Evolutionary conservation across 805 yeast species (phyloP), one percentile per base, ranked within the genome.

Genomic region (Pichia cephalocereana): DNA sequence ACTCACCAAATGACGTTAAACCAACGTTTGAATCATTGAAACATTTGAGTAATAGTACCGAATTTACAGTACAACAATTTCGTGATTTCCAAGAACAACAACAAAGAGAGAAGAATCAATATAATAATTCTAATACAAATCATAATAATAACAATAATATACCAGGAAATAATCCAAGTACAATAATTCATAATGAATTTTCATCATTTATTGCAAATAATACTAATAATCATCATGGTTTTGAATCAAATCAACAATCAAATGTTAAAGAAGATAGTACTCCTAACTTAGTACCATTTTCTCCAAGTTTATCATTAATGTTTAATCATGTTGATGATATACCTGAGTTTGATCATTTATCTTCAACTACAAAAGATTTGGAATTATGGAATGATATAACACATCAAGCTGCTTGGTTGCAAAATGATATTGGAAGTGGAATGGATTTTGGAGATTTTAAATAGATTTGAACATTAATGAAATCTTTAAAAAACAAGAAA

Each of bases 301-400:
- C 66, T 5, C 68, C 67, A 6, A 52, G 58, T 18, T 51, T 63
- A 14, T 46, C 56, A n/a, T 60, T 64, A n/a, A 52, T 62, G 30
- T 55, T 69, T 40, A 65, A 66, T 2, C 58, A 60, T 8, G 54
- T 66, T 8, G 67, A 66, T 38, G 67, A 68, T 47, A 60, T 64
- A 41, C 62, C 67, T 19, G 67, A 65, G 40, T 57, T 71, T 53
- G 65, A 68, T 52, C 64, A 57, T 27, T 46, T 61, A 40, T 61
- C 66, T 19, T 57, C 65, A 2, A 67, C 67, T n/a, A 62, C 67
- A 17, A 60, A 65, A 4, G 83, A 78, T 53, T 62, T 68, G 44
- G 74, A 82, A 51, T 65, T 85, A 32, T 85, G 95, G 95, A 81
- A 78, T 58, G 90, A 84, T 53, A 81, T 85, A 47, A 79, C 89